Evolutionary conservation across 2,329 filamentous ascomycete species (phyloP), one percentile per base, ranked within the genome.

Genomic region (Ophiostoma angusticollis): DNA sequence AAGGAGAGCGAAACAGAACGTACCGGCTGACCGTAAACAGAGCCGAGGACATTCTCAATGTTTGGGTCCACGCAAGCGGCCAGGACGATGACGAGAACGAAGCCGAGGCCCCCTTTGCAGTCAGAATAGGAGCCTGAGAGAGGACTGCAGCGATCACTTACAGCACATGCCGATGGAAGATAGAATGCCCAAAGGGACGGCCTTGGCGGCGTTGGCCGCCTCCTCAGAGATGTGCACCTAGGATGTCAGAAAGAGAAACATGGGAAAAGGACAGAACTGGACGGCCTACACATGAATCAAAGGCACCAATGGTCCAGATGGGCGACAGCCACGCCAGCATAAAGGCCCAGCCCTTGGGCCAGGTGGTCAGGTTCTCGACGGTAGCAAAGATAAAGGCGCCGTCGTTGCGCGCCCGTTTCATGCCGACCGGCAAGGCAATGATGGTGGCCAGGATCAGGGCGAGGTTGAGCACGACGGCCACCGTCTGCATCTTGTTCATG

Each of bases 261-360:
- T 9, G 16, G 18, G 13, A 30, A 21, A 21, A n/a, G n/a, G 16
- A 22, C 11, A 24, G 12, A 17, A 14, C 5, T 17, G 9, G 9
- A 17, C 12, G 5, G 46, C 75, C 68, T 7, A 70, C 68, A 39
- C 70, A 74, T 2, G 63, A 66, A 48, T 75, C 71, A 44, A 75
- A 75, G 2, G 61, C 64, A n/a, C 61, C 61, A 27, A 70, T 69
- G 1, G 71, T 73, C 74, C 74, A 79, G 44, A 79, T 77, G 0
- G 74, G 74, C 22, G 62, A 64, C 16, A 78, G 58, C 70, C 72
- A 78, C 0, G 69, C 58, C 2, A 78, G 55, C 58, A 78, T 73
- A 47, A 77, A 78, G 0, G 68, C 58, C 67, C 70, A 73, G 1
- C 68, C 67, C 0, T 59, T 61, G 4, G 70, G 67, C 70, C 74